Conservation (phyloP, 305 asterid genomes). For the Lippia alba region DNA sequence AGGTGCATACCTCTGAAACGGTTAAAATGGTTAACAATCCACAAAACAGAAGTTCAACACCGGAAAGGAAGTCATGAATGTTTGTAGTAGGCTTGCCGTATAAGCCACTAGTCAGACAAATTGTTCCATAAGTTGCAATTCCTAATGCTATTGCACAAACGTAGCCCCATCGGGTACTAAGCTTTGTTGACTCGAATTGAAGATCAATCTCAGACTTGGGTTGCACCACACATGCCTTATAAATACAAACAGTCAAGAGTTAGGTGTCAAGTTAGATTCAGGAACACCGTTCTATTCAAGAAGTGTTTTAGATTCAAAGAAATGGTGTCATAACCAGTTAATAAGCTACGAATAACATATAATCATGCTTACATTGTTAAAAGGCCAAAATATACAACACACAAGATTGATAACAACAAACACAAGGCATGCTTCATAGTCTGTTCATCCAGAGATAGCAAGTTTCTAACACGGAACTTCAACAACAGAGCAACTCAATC, state of each 20-base stretch:
- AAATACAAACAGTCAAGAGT: slow-evolving; percentile 19
- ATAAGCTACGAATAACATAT: not conserved
- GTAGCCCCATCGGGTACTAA: slow-evolving; percentile 83
- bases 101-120: slow-evolving; percentile 84
- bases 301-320: not conserved
- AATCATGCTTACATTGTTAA: not conserved
- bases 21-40: slow-evolving; percentile 88
- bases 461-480: not conserved
- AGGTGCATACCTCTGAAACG: slow-evolving; percentile 75
- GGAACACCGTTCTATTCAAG: not conserved
- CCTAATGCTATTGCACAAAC: slow-evolving; percentile 67
- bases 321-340: not conserved
- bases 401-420: not conserved
- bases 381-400: too few relatives aligned
- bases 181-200: slow-evolving; percentile 69
- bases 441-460: not conserved
- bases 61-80: slow-evolving; percentile 64
- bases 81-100: slow-evolving; percentile 82
- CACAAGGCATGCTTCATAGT: not conserved
- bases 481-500: not conserved
- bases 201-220: slow-evolving; percentile 91
- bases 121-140: slow-evolving; percentile 78
- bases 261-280: slow-evolving; percentile 10
- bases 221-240: slow-evolving; percentile 90
- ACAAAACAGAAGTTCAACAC: slow-evolving; percentile 79